Conservation (phyloP, 805 yeast species). For the Metschnikowia lochheadii region DNA sequence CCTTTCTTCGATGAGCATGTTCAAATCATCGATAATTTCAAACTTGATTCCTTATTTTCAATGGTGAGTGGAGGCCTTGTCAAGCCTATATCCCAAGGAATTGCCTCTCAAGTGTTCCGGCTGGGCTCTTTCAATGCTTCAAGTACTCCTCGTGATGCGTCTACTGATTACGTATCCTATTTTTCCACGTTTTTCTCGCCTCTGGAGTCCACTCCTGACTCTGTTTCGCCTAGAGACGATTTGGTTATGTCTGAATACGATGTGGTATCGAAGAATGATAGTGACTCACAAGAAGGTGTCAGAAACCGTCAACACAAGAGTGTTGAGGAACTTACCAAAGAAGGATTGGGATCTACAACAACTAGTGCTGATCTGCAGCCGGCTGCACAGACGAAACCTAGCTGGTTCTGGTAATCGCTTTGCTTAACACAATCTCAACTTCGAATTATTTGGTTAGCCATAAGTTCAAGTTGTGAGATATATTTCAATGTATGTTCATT, state of each 20-base stretch:
- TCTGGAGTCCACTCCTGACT: not conserved
- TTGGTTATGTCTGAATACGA: conserved; percentile 35
- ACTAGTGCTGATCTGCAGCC: not conserved
- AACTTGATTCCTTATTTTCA: conserved; percentile 8
- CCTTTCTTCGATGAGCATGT: conserved; percentile 28
- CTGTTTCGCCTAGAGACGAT: not conserved
- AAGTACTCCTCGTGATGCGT: not conserved
- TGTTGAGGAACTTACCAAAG: no score
- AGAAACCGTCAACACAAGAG: not conserved
- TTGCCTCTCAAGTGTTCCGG: not conserved
- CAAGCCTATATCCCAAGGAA: not conserved
- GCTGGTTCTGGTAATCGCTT: conserved; percentile 2
- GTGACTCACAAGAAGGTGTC: not conserved
- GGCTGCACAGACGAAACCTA: not conserved
- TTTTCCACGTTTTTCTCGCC: not conserved
- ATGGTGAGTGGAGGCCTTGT: conserved; percentile 6
- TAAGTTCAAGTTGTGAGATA: not conserved
- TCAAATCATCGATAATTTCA: conserved; percentile 8
- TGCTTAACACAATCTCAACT: not conserved
- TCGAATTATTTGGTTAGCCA: not conserved
- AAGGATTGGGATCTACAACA: not conserved
- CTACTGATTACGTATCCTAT: not conserved
- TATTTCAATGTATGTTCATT: not conserved
- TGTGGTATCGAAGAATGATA: conserved; percentile 26
- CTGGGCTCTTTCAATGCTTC: not conserved